Base-by-base conservation (phyloP, 306 rosid genomes). In the Fragaria vesca region DNA sequence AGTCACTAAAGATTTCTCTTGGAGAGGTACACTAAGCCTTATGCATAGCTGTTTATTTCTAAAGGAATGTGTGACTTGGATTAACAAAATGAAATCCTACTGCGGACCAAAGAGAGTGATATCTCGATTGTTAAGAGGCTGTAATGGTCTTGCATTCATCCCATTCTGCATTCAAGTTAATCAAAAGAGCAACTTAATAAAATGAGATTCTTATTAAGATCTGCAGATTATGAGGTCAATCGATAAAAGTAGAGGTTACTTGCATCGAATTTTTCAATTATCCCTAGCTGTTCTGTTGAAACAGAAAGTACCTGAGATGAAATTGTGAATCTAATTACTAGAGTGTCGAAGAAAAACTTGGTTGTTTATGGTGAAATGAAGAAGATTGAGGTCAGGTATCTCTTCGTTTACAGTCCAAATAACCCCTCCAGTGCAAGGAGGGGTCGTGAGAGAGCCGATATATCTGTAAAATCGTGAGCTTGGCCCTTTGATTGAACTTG, bases 341-440 rank as follows among this genome's bases (percentile, higher is more conserved):
- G 34, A 5, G 17, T 45, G 18, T 45, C 4, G n/a, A 34, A 8
- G n/a, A 26, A 21, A n/a, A 46, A 21, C 58, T 52, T 32, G 15
- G 15, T 17, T 43, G 20, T 8, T 16, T 9, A 5, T 18, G 12
- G 71, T 77, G 11, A 52, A 18, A 12, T 10, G 13, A 28, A 26
- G 48, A 78, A n/a, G 36, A 11, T 46, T 4, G 4, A 3, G 10
- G 66, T 52, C 60, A 52, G 1, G 45, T 79, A 91, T 93, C 91
- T 86, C 85, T 77, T 74, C 85, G 61, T 81, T 82, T 4, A 93
- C 83, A 48, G 87, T 78, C 97, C 98, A 91, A 83, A 86, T 78
- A 78, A 93, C 93, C 24, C 90, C 93, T 85, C 86, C 88, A 15
- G 88, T 85, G 57, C 97, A 90, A 61, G 97, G 97, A 81, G 96